These are phyloP conservation scores for Pinus albicaulis DNA, from an alignment of 75 land plant genomes.

Conservation along the genomic window DNA sequence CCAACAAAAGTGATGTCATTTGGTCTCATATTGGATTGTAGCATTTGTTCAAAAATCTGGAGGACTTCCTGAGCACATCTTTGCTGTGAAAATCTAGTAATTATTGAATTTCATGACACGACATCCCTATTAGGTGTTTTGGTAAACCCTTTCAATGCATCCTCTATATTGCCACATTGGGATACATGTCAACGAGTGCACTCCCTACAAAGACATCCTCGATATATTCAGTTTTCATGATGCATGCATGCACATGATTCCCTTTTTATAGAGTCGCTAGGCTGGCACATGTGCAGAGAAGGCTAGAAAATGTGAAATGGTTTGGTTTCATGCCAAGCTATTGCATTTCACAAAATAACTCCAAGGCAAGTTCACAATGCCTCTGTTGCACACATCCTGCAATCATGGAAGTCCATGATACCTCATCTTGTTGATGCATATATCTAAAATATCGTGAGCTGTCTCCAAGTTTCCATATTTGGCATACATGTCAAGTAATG, in stretches of 20 bases:
- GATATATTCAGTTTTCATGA: slow-evolving; percentile 36
- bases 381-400: slow-evolving; percentile 26
- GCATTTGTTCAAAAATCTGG: slow-evolving; percentile 37
- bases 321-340: slow-evolving; percentile 13
- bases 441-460: slow-evolving; percentile 38
- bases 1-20: slow-evolving; percentile 23
- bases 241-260: slow-evolving; percentile 48
- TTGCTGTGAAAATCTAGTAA: slow-evolving; percentile 26
- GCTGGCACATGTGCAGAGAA: slow-evolving; percentile 13
- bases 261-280: slow-evolving; percentile 31
- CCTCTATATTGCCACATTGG: slow-evolving; percentile 51
- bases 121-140: slow-evolving; percentile 47
- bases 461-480: slow-evolving; percentile 44
- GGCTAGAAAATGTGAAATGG: slow-evolving; percentile 13
- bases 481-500: slow-evolving; percentile 59
- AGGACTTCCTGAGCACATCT: slow-evolving; percentile 20
- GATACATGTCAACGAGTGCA: slow-evolving; percentile 61
- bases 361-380: slow-evolving; percentile 1
- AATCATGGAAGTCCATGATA: slow-evolving; percentile 67
- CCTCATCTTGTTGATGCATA: slow-evolving; percentile 49
- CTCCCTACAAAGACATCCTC: slow-evolving; percentile 57
- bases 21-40: slow-evolving; percentile 10
- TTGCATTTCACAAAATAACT: not conserved
- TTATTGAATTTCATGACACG: slow-evolving; percentile 63
- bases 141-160: slow-evolving; percentile 64